Evolutionary conservation across 345 rosid genomes (phyloP), one percentile per base, ranked within the genome.

Genomic region (Euclidium syriacum): DNA sequence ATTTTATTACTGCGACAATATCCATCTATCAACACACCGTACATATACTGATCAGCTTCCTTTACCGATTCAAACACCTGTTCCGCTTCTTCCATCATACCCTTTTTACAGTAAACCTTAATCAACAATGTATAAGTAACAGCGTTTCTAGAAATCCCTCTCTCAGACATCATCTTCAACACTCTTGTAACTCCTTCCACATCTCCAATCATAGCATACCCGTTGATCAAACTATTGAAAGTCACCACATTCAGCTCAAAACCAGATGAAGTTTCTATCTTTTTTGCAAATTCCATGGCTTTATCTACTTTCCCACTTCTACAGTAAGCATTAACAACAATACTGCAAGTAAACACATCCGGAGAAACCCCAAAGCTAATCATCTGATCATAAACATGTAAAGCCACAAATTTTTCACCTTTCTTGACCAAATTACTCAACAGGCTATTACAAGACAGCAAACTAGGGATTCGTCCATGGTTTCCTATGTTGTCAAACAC

Each of bases 401-500:
- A 7, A 4, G 95, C 92, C 5, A 57, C 68, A 59, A 55, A 67
- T 52, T 70, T 51, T 50, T 80, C 80, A n/a, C 85, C 79, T n/a
- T 60, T 76, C 68, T 41, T 77, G 36, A 88, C 92, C 78, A 91
- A 77, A 74, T 56, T 64, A 51, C 87, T 86, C 70, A 91, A 64
- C 75, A 91, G 68, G 46, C 83, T 73, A 64, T 88, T 88, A 63
- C 95, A 88, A 46, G 95, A 85, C 23, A 81, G 51, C 70, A 82
- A 73, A 61, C 90, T 88, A 1, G 98, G 96, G 10, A 75, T 40
- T 8, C 84, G 68, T 20, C 87, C 84, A 38, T 30, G 53, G 19
- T 72, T 78, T 4, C 82, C 79, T 87, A 91, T 88, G 67, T 91
- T 85, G 72, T 91, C 98, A 69, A 91, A 91, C 76, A 88, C 96